These are phyloP conservation scores for Malus asiatica DNA, from an alignment of 306 rosid species.

Conservation along the genomic window DNA sequence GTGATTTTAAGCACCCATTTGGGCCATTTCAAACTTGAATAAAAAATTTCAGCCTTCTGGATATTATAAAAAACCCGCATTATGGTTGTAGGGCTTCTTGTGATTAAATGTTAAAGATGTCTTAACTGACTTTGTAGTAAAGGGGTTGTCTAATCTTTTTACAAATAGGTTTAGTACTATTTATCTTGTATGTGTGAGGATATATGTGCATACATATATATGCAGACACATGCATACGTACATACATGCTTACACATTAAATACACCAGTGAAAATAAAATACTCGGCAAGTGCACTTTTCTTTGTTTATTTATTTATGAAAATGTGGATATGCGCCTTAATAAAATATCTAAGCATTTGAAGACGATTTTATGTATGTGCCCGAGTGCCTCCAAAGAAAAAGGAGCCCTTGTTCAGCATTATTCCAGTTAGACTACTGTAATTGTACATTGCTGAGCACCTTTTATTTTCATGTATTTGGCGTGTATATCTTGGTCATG, in stretches of 20 bases:
- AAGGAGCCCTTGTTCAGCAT: neutral
- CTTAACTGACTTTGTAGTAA: neutral
- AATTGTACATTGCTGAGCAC: neutral
- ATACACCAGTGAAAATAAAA: neutral
- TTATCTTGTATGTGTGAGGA: neutral
- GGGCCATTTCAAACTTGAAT: neutral
- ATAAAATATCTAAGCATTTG: neutral
- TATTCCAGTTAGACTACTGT: neutral
- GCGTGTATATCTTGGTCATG: no score
- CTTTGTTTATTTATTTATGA: neutral
- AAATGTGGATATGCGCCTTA: neutral
- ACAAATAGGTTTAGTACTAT: neutral
- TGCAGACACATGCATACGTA: neutral
- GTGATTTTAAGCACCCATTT: neutral
- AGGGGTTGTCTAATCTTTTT: neutral
- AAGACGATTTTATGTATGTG: neutral
- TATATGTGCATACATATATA: neutral
- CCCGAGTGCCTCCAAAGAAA: neutral
- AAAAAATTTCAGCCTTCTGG: no score
- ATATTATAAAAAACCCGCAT: neutral
- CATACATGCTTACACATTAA: neutral
- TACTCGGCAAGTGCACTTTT: neutral
- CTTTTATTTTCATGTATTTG: neutral
- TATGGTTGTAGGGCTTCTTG: neutral
- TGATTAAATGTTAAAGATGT: neutral